These are phyloP conservation scores for Hygrophorus russula DNA, from an alignment of 768 basidiomycete genomes.

Conservation along the genomic window DNA sequence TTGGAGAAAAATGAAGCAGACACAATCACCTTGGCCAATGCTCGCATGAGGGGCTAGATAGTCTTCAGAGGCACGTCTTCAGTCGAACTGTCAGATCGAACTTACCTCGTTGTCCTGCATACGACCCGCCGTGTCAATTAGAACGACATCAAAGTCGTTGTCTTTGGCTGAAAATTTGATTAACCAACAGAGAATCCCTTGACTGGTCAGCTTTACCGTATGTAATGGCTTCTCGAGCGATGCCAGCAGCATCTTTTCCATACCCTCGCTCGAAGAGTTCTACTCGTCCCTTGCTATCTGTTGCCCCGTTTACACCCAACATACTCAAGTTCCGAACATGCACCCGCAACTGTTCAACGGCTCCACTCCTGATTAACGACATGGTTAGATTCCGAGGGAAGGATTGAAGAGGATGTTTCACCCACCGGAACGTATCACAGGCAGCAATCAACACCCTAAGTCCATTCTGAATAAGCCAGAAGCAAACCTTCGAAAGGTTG, in stretches of 20 bases:
- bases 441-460: conserved; percentile 92
- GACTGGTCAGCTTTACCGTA: conserved; percentile 47
- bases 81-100: neutral
- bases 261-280: conserved; percentile 96
- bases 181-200: conserved; percentile 3
- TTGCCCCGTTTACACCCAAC: conserved; percentile 60
- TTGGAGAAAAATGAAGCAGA: neutral
- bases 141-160: conserved; percentile 88
- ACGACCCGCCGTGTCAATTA: conserved; percentile 95
- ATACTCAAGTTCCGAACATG: conserved; percentile 91
- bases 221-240: conserved; percentile 88
- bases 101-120: conserved; percentile 99
- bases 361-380: conserved; percentile 58
- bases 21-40: conserved; percentile 74
- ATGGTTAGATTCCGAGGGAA: neutral
- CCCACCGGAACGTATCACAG: conserved; percentile 90
- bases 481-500: conserved; percentile 95
- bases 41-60: conserved; percentile 85
- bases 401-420: conserved; percentile 6
- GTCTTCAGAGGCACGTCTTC: neutral
- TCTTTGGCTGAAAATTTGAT: conserved; percentile 51
- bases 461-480: conserved; percentile 97
- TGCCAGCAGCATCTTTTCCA: conserved; percentile 98
- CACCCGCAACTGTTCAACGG: conserved; percentile 94
- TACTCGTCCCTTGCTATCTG: conserved; percentile 63